Percentiles rank a stretch among this genome's conserved stretches.
Conservation (phyloP, 495 filamentous ascomycete genomes). For the Physcia stellaris region DNA sequence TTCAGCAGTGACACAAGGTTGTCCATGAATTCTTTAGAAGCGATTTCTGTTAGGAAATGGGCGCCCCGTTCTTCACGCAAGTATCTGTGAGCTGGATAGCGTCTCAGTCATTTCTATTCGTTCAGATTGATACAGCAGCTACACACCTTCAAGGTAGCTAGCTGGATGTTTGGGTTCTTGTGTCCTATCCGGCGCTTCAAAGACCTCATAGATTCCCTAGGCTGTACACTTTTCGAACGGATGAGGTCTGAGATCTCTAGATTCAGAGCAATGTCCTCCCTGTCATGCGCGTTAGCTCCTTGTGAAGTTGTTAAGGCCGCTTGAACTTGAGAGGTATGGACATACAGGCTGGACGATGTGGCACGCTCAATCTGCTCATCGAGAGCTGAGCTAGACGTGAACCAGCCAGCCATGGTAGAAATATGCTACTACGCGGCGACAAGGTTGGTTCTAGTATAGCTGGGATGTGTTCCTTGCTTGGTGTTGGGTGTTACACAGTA, state of each 20-base stretch:
- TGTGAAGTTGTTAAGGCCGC: not conserved
- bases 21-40: constrained; percentile 96
- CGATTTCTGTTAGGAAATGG: constrained; percentile 93
- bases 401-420: constrained; percentile 87
- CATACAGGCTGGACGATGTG: constrained; percentile 81
- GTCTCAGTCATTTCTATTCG: constrained; percentile 1
- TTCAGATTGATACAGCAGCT: not conserved
- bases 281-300: constrained; percentile 19
- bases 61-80: constrained; percentile 96
- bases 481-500: too few species aligned
- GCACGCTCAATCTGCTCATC: constrained; percentile 95
- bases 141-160: constrained; percentile 77
- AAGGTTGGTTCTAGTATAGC: too few species aligned
- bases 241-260: constrained; percentile 95
- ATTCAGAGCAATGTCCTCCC: constrained; percentile 92
- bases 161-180: constrained; percentile 90
- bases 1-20: constrained; percentile 84
- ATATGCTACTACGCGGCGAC: too few species aligned
- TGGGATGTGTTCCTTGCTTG: too few species aligned
- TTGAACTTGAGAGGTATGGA: not conserved
- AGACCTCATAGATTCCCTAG: constrained; percentile 93
- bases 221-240: constrained; percentile 88
- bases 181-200: constrained; percentile 88
- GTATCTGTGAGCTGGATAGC: constrained; percentile 70
- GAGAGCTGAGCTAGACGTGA: constrained; percentile 72